phyloP scores from a whole-genome alignment of 2,329 filamentous ascomycete genomes.

The Beauveria bassiana region DNA sequence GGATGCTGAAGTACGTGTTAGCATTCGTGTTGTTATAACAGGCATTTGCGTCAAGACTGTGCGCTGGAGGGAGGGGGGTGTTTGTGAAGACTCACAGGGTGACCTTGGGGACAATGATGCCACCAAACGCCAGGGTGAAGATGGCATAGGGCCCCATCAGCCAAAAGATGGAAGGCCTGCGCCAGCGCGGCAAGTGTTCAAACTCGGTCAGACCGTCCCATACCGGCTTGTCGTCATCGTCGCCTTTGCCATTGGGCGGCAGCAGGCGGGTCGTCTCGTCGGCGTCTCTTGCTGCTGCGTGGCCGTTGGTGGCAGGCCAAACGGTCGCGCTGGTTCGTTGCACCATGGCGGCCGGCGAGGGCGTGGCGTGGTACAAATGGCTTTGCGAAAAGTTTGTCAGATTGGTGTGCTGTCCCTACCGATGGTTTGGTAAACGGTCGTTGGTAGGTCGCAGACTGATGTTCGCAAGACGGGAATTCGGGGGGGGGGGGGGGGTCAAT shows the following conservation, averaged over 20 bases:
- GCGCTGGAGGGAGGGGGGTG: not conserved
- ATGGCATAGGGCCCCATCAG: constrained; percentile 72
- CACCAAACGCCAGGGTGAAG: constrained; percentile 80
- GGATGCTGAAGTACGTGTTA: constrained; percentile 42
- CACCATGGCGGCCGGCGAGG: not conserved
- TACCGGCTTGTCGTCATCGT: constrained; percentile 14
- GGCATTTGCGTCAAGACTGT: not conserved
- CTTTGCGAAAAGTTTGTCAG: not conserved
- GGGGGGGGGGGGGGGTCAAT: not conserved
- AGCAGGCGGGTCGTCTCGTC: constrained; percentile 33
- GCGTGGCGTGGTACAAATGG: not conserved
- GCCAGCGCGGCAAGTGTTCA: constrained; percentile 53
- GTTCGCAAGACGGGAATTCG: not conserved
- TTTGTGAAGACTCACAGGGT: constrained; percentile 51
- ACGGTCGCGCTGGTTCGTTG: not conserved
- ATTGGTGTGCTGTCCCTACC: not conserved
- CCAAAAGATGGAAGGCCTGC: constrained; percentile 66
- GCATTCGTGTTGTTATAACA: not conserved
- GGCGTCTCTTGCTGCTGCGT: constrained; percentile 17
- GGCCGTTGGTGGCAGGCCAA: constrained; percentile 11
- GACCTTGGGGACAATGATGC: constrained; percentile 75
- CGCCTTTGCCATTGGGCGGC: constrained; percentile 11
- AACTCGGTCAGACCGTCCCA: constrained; percentile 53
- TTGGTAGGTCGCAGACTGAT: not conserved
- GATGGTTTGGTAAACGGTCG: not conserved